phyloP scores from a whole-genome alignment of 768 basidiomycete genomes.

The Coprinellus micaceus region DNA sequence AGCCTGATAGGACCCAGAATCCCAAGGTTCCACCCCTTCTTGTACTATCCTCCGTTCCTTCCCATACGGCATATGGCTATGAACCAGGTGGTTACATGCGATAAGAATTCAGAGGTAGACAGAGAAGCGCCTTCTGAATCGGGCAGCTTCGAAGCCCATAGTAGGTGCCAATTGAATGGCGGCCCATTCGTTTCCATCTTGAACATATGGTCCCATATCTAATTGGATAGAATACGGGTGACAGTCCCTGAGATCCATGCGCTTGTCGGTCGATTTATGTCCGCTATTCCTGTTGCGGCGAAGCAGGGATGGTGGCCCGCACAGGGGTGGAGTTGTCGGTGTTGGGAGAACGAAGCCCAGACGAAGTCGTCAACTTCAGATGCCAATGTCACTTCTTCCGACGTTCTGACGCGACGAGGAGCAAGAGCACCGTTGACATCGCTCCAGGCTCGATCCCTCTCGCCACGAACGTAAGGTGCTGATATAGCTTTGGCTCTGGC shows the following conservation, averaged over 20 bases:
- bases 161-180: neutral
- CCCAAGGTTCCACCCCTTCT: neutral
- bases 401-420: neutral
- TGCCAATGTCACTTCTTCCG: neutral
- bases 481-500: too few species aligned
- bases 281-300: neutral
- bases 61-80: neutral
- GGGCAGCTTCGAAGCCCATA: neutral
- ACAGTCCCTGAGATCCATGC: neutral
- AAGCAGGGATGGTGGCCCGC: neutral
- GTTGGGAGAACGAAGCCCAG: too few species aligned
- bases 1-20: neutral
- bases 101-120: neutral
- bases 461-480: too few species aligned
- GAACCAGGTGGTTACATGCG: neutral
- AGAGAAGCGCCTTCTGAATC: neutral
- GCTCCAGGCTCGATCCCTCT: too few species aligned
- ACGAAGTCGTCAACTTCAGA: neutral
- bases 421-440: too few species aligned
- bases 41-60: neutral
- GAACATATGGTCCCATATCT: neutral
- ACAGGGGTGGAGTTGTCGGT: neutral
- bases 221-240: neutral
- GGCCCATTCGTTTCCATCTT: neutral
- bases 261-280: neutral